Evolutionary conservation across 495 filamentous ascomycete genomes (phyloP).

Genomic region (Aspergillus hancockii): DNA sequence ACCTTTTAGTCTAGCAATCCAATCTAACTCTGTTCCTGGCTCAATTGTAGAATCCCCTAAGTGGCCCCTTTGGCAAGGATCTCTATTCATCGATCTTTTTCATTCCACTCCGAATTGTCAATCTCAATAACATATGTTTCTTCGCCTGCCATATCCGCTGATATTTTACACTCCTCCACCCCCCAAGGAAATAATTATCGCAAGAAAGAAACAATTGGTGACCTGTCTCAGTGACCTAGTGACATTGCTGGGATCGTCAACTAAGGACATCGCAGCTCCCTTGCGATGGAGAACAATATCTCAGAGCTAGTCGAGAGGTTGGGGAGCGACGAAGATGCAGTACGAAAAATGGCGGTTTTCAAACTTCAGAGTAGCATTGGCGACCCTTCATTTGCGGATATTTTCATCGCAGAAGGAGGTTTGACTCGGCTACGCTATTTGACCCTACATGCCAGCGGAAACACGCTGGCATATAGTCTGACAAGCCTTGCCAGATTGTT

Average conservation of each 20-base stretch:
- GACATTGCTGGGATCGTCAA: neutral
- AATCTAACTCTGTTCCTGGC: neutral
- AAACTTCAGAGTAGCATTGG: slow-evolving; percentile 92
- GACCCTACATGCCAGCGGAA: slow-evolving; percentile 80
- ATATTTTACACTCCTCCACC: neutral
- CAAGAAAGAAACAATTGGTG: neutral
- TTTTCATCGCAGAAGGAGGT: slow-evolving; percentile 90
- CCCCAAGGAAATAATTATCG: neutral
- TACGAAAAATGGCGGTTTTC: slow-evolving; percentile 98
- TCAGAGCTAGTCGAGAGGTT: slow-evolving; percentile 68
- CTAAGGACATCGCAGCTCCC: neutral
- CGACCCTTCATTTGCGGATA: slow-evolving; percentile 94
- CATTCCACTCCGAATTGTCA: neutral
- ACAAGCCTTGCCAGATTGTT: slow-evolving; percentile 83
- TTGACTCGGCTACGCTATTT: slow-evolving; percentile 77
- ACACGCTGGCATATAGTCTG: slow-evolving; percentile 92
- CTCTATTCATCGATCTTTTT: neutral
- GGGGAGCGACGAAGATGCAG: slow-evolving; percentile 80
- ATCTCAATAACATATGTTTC: neutral
- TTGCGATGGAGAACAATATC: slow-evolving; percentile 58
- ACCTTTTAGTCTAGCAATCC: neutral
- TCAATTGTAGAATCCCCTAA: neutral
- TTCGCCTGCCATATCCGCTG: neutral
- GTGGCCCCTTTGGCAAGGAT: neutral
- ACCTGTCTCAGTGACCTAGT: neutral